These are phyloP conservation scores for Parietaria judaica DNA, from an alignment of 306 rosid genomes.

Conservation along the genomic window DNA sequence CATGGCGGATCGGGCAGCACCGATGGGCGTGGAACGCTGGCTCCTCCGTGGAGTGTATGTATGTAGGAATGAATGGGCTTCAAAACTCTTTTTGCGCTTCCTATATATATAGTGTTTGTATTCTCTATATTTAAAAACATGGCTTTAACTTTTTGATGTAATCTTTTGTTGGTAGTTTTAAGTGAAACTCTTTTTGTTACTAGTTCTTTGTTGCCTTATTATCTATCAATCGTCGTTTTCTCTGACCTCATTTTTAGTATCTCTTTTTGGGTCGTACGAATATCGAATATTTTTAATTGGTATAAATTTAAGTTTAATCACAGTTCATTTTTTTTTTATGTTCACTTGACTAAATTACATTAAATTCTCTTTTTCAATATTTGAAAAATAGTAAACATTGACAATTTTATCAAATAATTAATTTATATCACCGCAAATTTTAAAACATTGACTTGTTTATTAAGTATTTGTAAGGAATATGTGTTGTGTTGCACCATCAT, in stretches of 20 bases:
- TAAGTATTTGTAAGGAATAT: no score
- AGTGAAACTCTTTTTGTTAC: not conserved
- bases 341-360: no score
- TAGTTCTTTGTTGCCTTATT: not conserved
- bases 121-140: not conserved
- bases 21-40: slow-evolving; percentile 21
- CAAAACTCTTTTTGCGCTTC: slow-evolving; percentile 1
- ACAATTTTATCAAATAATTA: no score
- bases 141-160: not conserved
- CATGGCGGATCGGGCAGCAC: slow-evolving; percentile 22
- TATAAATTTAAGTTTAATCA: no score
- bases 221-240: not conserved
- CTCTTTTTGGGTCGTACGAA: no score
- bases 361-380: no score
- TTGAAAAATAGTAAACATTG: no score
- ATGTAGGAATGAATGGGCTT: slow-evolving; percentile 9
- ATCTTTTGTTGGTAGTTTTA: not conserved
- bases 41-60: slow-evolving; percentile 15
- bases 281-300: no score
- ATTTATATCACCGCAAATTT: no score
- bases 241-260: not conserved
- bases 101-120: slow-evolving; percentile 9
- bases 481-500: no score
- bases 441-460: no score
- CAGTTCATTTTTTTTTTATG: no score